Conservation (phyloP, 2,329 filamentous ascomycete species). For the Talaromyces sp. region DNA sequence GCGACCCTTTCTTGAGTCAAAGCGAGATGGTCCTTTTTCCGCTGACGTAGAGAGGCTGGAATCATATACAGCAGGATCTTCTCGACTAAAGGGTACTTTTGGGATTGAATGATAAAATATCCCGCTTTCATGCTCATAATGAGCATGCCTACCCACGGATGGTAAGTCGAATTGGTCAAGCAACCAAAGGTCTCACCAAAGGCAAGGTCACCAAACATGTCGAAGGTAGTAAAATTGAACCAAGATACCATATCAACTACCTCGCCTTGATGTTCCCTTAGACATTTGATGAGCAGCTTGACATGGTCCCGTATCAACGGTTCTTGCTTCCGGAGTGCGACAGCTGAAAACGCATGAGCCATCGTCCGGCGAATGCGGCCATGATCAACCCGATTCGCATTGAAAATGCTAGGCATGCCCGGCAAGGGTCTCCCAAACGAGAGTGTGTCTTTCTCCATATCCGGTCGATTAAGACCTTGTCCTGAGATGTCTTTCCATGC, state of each 20-base stretch:
- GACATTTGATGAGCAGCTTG: background rate
- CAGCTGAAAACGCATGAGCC: conserved; percentile 8
- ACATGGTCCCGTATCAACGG: background rate
- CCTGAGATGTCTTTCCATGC: background rate
- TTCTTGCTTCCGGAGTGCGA: background rate
- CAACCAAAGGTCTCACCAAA: conserved; percentile 42
- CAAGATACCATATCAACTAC: conserved; percentile 19
- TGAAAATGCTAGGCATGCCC: background rate
- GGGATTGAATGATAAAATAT: background rate
- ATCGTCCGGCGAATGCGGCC: background rate
- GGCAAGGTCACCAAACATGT: conserved; percentile 38
- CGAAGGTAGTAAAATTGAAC: conserved; percentile 38
- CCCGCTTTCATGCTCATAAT: conserved; percentile 37
- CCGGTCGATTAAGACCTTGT: background rate
- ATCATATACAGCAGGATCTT: background rate
- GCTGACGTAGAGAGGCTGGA: background rate
- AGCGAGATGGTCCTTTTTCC: background rate
- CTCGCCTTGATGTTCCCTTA: background rate
- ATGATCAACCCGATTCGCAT: background rate
- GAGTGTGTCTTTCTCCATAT: background rate
- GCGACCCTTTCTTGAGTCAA: background rate
- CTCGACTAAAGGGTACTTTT: background rate
- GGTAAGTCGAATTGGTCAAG: conserved; percentile 33
- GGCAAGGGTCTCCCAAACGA: background rate
- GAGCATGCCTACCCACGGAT: conserved; percentile 42